phyloP scores from a whole-genome alignment of 768 basidiomycete genomes.

The Lentinula raphanica region DNA sequence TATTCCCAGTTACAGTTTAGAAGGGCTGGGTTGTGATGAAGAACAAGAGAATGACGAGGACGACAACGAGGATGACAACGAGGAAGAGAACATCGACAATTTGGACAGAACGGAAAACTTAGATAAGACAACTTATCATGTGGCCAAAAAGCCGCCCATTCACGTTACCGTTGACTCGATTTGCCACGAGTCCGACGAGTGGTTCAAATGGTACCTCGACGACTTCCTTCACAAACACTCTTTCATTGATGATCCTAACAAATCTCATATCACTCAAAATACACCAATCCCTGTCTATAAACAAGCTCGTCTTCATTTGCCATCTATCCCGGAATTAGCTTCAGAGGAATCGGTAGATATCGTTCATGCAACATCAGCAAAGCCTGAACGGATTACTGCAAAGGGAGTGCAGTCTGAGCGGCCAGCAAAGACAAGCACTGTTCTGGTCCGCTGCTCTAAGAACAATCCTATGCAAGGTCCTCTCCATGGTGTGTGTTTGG shows the following conservation, averaged over 20 bases:
- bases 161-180: neutral
- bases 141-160: conserved; percentile 14
- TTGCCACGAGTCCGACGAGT: neutral
- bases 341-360: neutral
- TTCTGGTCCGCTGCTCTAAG: neutral
- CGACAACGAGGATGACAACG: no score
- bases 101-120: neutral
- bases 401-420: neutral
- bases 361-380: neutral
- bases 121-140: neutral
- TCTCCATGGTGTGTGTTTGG: neutral
- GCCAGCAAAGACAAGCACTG: neutral
- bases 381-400: neutral
- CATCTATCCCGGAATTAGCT: neutral
- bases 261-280: neutral
- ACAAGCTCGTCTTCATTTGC: neutral
- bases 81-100: neutral
- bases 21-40: neutral
- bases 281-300: neutral
- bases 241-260: neutral
- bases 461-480: neutral
- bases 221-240: neutral
- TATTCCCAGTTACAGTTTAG: neutral
- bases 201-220: conserved; percentile 6
- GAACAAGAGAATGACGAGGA: neutral